Percentiles rank a stretch among this genome's conserved stretches.
phyloP scores from a whole-genome alignment of 108 stramenopile genomes.

The Epithemia pelagica region DNA sequence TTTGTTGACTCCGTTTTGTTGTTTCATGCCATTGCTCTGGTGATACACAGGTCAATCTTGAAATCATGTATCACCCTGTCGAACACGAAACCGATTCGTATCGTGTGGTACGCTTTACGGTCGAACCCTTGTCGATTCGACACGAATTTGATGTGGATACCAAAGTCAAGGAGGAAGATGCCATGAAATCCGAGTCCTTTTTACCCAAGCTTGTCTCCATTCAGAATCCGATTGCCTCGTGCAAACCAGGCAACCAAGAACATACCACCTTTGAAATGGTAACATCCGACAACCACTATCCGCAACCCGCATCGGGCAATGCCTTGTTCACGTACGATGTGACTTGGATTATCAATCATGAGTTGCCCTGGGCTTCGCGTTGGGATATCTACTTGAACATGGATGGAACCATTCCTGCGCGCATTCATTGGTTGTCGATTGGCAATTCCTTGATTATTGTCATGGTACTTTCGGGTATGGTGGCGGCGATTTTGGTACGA shows the following conservation, averaged over 20 bases:
- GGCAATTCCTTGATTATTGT: slow-evolving; percentile 93
- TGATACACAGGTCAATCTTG: slow-evolving; percentile 63
- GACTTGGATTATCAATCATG: slow-evolving; percentile 70
- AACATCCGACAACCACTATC: slow-evolving; percentile 40
- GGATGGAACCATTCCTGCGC: slow-evolving; percentile 86
- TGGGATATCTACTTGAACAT: slow-evolving; percentile 97
- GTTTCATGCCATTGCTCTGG: too few species aligned
- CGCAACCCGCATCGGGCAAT: slow-evolving; percentile 61
- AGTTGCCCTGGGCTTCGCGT: slow-evolving; percentile 90
- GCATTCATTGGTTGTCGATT: slow-evolving; percentile 94
- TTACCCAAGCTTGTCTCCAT: slow-evolving; percentile 45
- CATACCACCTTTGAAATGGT: slow-evolving; percentile 85
- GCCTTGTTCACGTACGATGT: slow-evolving; percentile 98
- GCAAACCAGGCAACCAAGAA: slow-evolving; percentile 29
- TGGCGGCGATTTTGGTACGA: slow-evolving; percentile 89
- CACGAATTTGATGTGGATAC: slow-evolving; percentile 49
- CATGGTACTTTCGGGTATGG: slow-evolving; percentile 88
- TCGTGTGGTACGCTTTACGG: slow-evolving; percentile 89
- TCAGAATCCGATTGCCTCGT: slow-evolving; percentile 61
- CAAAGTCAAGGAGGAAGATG: neutral
- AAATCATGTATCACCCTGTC: slow-evolving; percentile 89
- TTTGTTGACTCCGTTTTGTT: too few species aligned
- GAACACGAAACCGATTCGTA: slow-evolving; percentile 65
- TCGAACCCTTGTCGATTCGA: slow-evolving; percentile 94
- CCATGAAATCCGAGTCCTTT: neutral